These are phyloP conservation scores for Yueomyces sp. DNA, from an alignment of 1,139 yeast genomes.

Conservation along the genomic window DNA sequence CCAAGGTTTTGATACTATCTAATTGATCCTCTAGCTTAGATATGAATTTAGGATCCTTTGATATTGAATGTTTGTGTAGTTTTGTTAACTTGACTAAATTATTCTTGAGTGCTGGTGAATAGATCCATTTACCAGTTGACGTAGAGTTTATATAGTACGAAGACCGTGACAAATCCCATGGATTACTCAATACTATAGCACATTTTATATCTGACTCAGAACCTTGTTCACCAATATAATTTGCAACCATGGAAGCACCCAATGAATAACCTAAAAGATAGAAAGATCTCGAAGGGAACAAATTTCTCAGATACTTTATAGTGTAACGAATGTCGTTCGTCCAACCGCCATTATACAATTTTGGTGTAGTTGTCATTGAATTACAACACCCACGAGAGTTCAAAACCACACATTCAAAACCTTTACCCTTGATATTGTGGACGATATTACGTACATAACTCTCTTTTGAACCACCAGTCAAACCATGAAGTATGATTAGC, in stretches of 20 bases:
- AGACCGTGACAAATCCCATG: slow-evolving; percentile 45
- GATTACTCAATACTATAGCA: slow-evolving; percentile 39
- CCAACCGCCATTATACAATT: slow-evolving; percentile 48
- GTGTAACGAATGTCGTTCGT: slow-evolving; percentile 48
- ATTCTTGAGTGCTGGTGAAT: slow-evolving; percentile 42
- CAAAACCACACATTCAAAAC: slow-evolving; percentile 42
- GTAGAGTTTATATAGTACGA: slow-evolving; percentile 32
- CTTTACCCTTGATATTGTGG: slow-evolving; percentile 22
- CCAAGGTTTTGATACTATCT: slow-evolving; percentile 19
- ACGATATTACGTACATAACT: slow-evolving; percentile 38
- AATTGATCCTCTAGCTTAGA: slow-evolving; percentile 8
- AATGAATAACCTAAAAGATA: slow-evolving; percentile 44
- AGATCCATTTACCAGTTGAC: slow-evolving; percentile 34
- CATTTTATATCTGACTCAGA: slow-evolving; percentile 31
- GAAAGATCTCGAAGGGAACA: slow-evolving; percentile 40
- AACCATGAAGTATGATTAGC: slow-evolving; percentile 43
- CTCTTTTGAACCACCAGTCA: slow-evolving; percentile 54
- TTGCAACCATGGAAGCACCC: slow-evolving; percentile 45
- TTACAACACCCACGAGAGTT: slow-evolving; percentile 53
- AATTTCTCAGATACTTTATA: slow-evolving; percentile 32
- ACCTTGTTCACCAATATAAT: slow-evolving; percentile 44
- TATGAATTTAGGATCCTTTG: slow-evolving; percentile 15
- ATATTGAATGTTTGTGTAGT: slow-evolving; percentile 31
- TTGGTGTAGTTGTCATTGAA: slow-evolving; percentile 45
- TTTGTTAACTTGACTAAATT: slow-evolving; percentile 34